phyloP scores from a whole-genome alignment of 176 grass and related monocot genomes.

The Bonia amplexicaulis region DNA sequence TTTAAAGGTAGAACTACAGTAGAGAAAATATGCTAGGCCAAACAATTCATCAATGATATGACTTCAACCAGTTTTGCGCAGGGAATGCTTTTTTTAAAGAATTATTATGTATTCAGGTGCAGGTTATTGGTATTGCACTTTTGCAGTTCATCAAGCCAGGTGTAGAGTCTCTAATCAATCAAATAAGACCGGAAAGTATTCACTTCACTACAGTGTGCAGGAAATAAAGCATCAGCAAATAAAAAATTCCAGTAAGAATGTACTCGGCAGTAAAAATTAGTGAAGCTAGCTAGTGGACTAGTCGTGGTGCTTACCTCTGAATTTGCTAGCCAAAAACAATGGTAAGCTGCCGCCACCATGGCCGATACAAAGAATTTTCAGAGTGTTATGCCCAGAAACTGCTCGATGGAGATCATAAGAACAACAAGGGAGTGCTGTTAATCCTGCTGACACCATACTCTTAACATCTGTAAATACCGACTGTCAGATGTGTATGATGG shows the following conservation, averaged over 20 bases:
- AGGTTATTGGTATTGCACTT: neutral
- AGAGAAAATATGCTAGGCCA: neutral
- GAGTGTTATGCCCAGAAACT: conserved; percentile 47
- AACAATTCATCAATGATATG: neutral
- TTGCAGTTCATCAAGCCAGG: neutral
- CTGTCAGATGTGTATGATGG: conserved; percentile 13
- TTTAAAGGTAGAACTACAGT: neutral
- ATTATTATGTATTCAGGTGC: neutral
- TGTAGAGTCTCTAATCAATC: neutral
- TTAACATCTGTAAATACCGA: conserved; percentile 56
- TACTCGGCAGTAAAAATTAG: neutral
- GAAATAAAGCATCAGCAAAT: neutral
- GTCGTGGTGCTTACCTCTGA: conserved; percentile 48
- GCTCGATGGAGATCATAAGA: conserved; percentile 66
- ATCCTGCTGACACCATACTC: conserved; percentile 73
- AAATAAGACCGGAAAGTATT: neutral
- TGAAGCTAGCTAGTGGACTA: neutral
- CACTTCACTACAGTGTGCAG: neutral
- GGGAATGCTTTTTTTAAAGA: neutral
- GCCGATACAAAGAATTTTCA: conserved; percentile 80
- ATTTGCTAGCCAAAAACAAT: conserved; percentile 80
- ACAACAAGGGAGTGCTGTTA: conserved; percentile 53
- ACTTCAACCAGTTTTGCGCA: neutral
- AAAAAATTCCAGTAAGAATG: neutral
- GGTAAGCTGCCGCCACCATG: conserved; percentile 88